phyloP scores from a whole-genome alignment of 768 basidiomycete species.

The Russula vinacea region DNA sequence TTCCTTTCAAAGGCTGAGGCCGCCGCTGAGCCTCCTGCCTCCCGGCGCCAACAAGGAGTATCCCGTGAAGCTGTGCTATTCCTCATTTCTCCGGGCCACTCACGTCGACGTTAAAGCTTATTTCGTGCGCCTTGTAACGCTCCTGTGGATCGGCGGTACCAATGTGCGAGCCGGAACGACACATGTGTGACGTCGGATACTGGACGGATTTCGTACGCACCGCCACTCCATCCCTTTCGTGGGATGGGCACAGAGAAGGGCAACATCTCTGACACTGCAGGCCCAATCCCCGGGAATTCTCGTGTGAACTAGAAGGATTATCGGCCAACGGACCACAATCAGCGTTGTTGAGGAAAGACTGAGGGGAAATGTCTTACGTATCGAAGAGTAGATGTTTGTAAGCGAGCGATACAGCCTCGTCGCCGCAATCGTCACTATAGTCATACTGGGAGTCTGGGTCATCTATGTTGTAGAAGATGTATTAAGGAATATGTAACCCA shows the following conservation, averaged over 20 bases:
- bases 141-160: background rate
- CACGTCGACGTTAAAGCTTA: background rate
- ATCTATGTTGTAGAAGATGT: background rate
- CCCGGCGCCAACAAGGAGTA: background rate
- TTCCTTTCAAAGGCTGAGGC: too few species aligned
- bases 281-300: background rate
- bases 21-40: too few species aligned
- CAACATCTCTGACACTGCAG: background rate
- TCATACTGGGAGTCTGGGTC: background rate
- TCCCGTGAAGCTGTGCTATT: background rate
- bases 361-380: background rate
- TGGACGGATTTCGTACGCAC: background rate
- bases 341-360: background rate
- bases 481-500: background rate
- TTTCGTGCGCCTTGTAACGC: background rate
- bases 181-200: background rate
- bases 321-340: background rate
- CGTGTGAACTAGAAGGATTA: background rate
- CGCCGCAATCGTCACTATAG: background rate
- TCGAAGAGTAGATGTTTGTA: background rate
- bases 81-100: background rate
- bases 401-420: background rate
- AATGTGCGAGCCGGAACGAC: background rate
- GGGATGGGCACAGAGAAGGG: background rate
- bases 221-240: background rate